Percentiles rank a stretch among this genome's conserved stretches.
Conservation (phyloP, 2,329 filamentous ascomycete species). For the Aspergillus fumigatus region DNA sequence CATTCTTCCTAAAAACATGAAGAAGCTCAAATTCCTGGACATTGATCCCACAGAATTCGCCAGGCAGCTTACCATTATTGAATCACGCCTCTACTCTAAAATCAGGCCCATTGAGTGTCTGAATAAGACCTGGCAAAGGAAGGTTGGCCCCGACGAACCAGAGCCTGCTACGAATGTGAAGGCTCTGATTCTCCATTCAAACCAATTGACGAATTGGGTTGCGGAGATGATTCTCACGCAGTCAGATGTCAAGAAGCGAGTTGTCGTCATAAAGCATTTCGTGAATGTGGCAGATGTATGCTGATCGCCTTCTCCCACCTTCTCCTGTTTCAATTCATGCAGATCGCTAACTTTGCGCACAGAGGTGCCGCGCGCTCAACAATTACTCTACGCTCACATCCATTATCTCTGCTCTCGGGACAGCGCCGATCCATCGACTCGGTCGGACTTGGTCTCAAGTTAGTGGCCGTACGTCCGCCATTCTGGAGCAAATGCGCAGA, state of each 20-base stretch:
- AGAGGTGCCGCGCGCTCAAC: slow-evolving; percentile 92
- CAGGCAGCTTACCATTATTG: slow-evolving; percentile 94
- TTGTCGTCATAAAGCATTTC: slow-evolving; percentile 98
- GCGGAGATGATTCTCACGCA: slow-evolving; percentile 98
- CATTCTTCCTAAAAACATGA: slow-evolving; percentile 98
- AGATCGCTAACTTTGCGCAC: slow-evolving; percentile 12
- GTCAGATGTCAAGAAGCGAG: slow-evolving; percentile 88
- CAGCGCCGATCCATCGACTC: slow-evolving; percentile 88
- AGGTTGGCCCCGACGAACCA: slow-evolving; percentile 63
- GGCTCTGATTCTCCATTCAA: slow-evolving; percentile 92
- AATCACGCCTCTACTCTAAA: slow-evolving; percentile 89
- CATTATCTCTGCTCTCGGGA: slow-evolving; percentile 92
- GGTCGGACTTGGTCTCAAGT: slow-evolving; percentile 94
- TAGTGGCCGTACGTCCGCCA: slow-evolving; percentile 72
- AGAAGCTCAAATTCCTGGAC: slow-evolving; percentile 96
- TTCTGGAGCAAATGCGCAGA: slow-evolving; percentile 84
- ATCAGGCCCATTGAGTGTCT: slow-evolving; percentile 94
- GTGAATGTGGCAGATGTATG: slow-evolving; percentile 87
- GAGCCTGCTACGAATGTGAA: slow-evolving; percentile 94
- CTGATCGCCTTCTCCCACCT: background rate
- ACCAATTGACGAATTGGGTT: slow-evolving; percentile 99
- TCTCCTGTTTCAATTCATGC: background rate
- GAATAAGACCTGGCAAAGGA: slow-evolving; percentile 99
- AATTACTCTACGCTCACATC: slow-evolving; percentile 98
- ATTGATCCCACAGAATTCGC: slow-evolving; percentile 96